Conservation (phyloP, 768 basidiomycete species). For the Fomitopsis serialis region DNA sequence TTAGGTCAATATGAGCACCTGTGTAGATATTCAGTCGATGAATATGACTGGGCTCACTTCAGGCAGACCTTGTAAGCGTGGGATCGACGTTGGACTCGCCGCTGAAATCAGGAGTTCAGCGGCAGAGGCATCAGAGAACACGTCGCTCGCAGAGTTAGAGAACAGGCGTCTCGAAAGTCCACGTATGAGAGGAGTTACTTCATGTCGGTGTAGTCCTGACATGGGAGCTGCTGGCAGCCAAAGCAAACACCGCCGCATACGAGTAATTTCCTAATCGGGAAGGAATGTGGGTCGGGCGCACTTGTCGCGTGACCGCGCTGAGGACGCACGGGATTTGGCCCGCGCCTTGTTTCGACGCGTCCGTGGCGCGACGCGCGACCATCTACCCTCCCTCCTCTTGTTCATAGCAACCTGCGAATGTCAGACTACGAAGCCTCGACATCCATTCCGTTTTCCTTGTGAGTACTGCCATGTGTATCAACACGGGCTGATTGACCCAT, state of each 20-base stretch:
- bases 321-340: too few relatives aligned
- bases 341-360: neutral
- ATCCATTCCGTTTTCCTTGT: constrained; percentile 13
- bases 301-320: too few relatives aligned
- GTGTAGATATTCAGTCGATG: too few relatives aligned
- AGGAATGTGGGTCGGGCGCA: too few relatives aligned
- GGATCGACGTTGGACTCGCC: constrained; percentile 12
- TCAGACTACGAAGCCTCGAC: neutral
- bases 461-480: neutral
- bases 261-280: too few relatives aligned
- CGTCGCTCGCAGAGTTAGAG: neutral
- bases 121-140: constrained; percentile 13
- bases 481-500: neutral
- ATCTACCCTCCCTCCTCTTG: neutral
- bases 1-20: neutral
- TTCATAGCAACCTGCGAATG: neutral
- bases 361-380: neutral
- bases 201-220: neutral
- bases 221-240: neutral
- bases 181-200: neutral
- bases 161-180: neutral
- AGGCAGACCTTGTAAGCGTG: constrained; percentile 16
- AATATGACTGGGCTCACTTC: constrained; percentile 14
- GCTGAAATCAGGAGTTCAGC: constrained; percentile 22
- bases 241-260: too few relatives aligned